phyloP scores from a whole-genome alignment of 345 rosid genomes.

The Corchorus capsularis region DNA sequence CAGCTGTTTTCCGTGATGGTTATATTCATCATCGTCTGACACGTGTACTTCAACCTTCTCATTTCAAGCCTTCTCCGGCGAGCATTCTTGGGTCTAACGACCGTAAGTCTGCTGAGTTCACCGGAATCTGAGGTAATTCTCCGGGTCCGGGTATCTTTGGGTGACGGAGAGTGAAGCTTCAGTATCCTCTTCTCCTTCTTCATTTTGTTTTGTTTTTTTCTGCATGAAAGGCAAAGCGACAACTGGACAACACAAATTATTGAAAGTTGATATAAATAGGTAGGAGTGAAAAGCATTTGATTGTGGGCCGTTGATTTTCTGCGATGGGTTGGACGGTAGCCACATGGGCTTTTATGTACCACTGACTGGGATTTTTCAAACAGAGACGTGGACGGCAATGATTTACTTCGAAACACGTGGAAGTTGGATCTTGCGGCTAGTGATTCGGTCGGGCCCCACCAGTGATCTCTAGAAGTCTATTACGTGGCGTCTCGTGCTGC shows the following conservation, averaged over 20 bases:
- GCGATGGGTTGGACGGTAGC: conserved; percentile 25
- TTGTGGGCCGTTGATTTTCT: conserved; percentile 25
- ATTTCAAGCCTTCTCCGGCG: conserved; percentile 40
- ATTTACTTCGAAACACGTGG: conserved; percentile 38
- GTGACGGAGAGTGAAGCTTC: background rate
- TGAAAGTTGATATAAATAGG: background rate
- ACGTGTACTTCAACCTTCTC: conserved; percentile 33
- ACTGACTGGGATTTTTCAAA: conserved; percentile 24
- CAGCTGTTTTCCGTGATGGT: conserved; percentile 1
- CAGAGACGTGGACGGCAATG: conserved; percentile 38
- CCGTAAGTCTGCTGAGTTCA: conserved; percentile 22
- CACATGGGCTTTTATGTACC: conserved; percentile 36
- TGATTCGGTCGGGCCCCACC: conserved; percentile 31
- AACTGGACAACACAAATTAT: background rate
- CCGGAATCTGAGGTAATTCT: conserved; percentile 18
- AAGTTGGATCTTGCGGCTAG: conserved; percentile 13
- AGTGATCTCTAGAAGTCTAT: conserved; percentile 16
- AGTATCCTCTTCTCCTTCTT: background rate
- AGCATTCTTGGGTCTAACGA: conserved; percentile 21
- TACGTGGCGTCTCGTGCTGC: conserved; percentile 38
- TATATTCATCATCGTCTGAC: conserved; percentile 23
- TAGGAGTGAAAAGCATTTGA: conserved; percentile 16
- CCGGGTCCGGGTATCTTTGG: background rate
- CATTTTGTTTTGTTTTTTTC: background rate
- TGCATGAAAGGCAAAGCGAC: conserved; percentile 29